A percentile compares a stretch with the other conserved stretches of the same genome.
Conservation (phyloP, 768 basidiomycete species). For the Rhizopogon vulgaris region DNA sequence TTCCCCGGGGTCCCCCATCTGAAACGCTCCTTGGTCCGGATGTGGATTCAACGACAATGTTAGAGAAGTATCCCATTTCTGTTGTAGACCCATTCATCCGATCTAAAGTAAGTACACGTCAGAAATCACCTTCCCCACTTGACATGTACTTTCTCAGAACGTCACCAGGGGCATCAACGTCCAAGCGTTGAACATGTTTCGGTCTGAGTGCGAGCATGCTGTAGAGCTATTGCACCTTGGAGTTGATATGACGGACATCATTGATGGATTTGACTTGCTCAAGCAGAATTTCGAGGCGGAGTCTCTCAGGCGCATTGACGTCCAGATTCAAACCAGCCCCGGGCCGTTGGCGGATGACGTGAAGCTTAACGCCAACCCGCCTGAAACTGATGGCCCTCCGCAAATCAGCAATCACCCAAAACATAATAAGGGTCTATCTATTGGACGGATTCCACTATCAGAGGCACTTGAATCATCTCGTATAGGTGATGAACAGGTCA, state of each 20-base stretch:
- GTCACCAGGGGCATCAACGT: slow-evolving; percentile 9
- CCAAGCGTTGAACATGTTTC: slow-evolving; percentile 1
- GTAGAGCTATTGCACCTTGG: slow-evolving; percentile 86
- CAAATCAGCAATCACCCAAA: not conserved
- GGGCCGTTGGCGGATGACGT: not conserved
- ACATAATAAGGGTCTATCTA: not conserved
- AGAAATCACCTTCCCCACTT: not conserved
- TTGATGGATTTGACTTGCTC: slow-evolving; percentile 1
- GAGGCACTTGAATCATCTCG: not conserved
- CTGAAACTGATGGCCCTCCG: not conserved
- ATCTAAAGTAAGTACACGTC: slow-evolving; percentile 24
- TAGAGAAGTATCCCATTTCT: slow-evolving; percentile 9
- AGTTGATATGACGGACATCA: slow-evolving; percentile 76
- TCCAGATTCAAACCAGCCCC: too few species aligned
- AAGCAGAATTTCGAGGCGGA: not conserved
- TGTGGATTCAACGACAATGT: not conserved
- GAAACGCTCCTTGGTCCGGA: not conserved
- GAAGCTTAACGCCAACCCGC: not conserved
- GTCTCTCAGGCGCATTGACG: not conserved
- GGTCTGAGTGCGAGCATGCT: not conserved
- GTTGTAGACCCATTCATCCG: slow-evolving; percentile 38
- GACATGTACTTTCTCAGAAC: slow-evolving; percentile 13
- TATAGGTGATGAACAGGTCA: too few species aligned
- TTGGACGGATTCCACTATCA: not conserved
- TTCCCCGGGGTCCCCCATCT: not conserved